Evolutionary conservation across 2,329 filamentous ascomycete species (phyloP).

Genomic region (Botrytis fragariae): DNA sequence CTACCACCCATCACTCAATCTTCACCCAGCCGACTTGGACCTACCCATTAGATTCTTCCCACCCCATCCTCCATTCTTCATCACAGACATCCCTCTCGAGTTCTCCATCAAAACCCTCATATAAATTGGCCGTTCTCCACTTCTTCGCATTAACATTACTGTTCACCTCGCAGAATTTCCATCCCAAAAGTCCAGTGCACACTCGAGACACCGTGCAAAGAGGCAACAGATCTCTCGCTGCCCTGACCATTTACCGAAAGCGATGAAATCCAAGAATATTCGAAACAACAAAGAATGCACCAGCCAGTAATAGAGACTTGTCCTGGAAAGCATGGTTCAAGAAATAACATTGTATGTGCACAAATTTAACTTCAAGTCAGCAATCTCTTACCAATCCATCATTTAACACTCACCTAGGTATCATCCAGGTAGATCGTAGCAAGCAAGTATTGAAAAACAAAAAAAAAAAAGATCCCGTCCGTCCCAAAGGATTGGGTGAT

Average conservation of each 20-base stretch:
- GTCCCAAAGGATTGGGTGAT: neutral
- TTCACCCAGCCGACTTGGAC: neutral
- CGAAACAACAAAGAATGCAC: neutral
- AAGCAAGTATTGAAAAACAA: neutral
- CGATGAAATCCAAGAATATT: neutral
- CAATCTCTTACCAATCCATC: neutral
- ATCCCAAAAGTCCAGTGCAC: neutral
- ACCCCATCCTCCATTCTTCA: neutral
- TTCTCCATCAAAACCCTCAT: neutral
- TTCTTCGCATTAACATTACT: neutral
- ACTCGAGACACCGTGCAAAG: neutral
- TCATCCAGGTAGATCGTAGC: neutral
- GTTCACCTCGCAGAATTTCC: neutral
- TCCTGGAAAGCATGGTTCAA: neutral
- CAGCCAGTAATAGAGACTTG: neutral
- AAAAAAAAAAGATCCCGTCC: neutral
- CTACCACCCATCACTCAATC: neutral
- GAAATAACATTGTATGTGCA: neutral
- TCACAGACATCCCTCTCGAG: neutral
- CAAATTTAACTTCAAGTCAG: neutral
- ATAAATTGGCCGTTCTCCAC: neutral
- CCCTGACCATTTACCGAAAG: neutral
- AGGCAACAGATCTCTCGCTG: neutral
- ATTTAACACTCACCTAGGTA: neutral
- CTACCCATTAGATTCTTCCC: too few species aligned